These are phyloP conservation scores for Amphichorda felina DNA, from an alignment of 2,329 filamentous ascomycete species.

Conservation along the genomic window DNA sequence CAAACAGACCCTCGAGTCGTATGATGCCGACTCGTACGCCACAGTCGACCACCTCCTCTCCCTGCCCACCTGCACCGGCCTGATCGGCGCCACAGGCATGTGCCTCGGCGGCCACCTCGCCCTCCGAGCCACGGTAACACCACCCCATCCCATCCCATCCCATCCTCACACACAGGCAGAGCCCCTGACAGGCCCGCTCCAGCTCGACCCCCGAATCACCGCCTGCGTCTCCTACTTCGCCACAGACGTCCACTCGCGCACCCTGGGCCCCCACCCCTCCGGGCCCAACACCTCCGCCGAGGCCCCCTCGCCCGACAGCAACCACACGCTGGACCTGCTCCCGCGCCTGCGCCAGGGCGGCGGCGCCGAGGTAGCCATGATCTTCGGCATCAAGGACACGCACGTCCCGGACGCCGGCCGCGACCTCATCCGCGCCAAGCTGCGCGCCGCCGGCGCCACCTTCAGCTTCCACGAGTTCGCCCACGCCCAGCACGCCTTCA, in stretches of 20 bases:
- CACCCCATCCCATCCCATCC: neutral
- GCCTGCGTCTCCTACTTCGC: slow-evolving; percentile 84
- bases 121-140: slow-evolving; percentile 40
- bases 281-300: slow-evolving; percentile 51
- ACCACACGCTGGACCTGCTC: slow-evolving; percentile 42
- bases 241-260: slow-evolving; percentile 76
- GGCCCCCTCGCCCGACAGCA: slow-evolving; percentile 30
- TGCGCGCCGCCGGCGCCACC: slow-evolving; percentile 61
- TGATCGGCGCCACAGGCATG: slow-evolving; percentile 76
- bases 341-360: slow-evolving; percentile 40
- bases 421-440: slow-evolving; percentile 70
- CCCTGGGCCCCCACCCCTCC: slow-evolving; percentile 55
- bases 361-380: slow-evolving; percentile 69
- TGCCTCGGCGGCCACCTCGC: slow-evolving; percentile 85
- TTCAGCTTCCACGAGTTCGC: slow-evolving; percentile 83
- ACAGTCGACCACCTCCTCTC: slow-evolving; percentile 59
- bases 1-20: slow-evolving; percentile 67
- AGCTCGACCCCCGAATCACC: slow-evolving; percentile 63
- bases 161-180: too few relatives aligned
- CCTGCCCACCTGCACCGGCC: slow-evolving; percentile 68
- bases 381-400: slow-evolving; percentile 84
- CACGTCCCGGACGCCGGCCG: slow-evolving; percentile 77
- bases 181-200: slow-evolving; percentile 1
- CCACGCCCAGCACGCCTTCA: slow-evolving; percentile 94
- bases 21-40: slow-evolving; percentile 66